These are phyloP conservation scores for Tuber indicum DNA, from an alignment of 495 filamentous ascomycete species.

Conservation along the genomic window DNA sequence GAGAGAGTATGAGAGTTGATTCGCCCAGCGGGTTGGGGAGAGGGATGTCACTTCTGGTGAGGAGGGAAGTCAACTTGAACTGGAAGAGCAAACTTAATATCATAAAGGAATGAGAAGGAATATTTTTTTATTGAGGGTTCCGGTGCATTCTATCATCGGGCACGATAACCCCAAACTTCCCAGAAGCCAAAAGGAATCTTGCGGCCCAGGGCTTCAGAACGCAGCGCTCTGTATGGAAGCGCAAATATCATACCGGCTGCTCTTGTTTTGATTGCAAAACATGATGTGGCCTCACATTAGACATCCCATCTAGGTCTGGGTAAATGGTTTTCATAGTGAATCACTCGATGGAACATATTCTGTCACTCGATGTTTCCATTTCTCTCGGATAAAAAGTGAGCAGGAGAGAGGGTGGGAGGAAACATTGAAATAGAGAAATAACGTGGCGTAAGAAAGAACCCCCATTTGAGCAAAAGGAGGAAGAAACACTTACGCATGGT, in stretches of 20 bases:
- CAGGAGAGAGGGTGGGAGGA: neutral
- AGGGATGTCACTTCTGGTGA: neutral
- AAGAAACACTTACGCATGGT: neutral
- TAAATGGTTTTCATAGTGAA: neutral
- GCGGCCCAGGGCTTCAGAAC: neutral
- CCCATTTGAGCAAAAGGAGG: neutral
- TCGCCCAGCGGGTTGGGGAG: neutral
- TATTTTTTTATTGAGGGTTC: neutral
- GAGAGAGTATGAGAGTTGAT: neutral
- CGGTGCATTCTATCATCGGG: neutral
- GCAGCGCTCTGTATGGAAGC: neutral
- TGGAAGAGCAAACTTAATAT: neutral
- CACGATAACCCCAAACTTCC: neutral
- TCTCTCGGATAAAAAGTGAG: neutral
- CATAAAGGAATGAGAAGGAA: neutral
- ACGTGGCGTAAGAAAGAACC: neutral
- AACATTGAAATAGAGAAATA: neutral
- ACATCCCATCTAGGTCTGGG: neutral
- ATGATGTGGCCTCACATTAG: neutral
- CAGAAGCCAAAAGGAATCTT: neutral
- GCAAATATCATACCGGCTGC: neutral
- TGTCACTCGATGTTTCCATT: neutral
- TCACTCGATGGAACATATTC: neutral
- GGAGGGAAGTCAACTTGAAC: neutral
- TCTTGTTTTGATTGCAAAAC: neutral